Evolutionary conservation across 768 basidiomycete species (phyloP).

Genomic region (Trametes meyenii): DNA sequence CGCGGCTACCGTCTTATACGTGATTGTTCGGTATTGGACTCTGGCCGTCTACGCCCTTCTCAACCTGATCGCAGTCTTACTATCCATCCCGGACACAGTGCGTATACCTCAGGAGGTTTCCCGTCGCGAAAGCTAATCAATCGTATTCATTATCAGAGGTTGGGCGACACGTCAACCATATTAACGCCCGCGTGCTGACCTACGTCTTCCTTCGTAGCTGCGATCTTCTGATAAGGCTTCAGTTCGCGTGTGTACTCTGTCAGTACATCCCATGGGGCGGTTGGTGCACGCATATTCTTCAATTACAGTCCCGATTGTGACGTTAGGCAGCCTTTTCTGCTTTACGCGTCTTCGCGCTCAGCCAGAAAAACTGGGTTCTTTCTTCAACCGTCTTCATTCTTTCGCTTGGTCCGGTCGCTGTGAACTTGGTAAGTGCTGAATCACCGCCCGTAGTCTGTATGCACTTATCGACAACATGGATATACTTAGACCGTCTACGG

Average conservation of each 20-base stretch:
- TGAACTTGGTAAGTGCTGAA: not conserved
- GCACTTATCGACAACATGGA: no score
- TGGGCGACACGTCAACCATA: no score
- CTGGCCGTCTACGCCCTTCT: not conserved
- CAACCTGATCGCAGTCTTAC: not conserved
- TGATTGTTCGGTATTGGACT: not conserved
- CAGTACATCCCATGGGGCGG: not conserved
- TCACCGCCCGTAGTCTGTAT: no score
- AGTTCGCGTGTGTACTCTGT: not conserved
- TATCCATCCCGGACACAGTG: not conserved
- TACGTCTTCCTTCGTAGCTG: no score
- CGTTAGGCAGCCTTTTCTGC: not conserved
- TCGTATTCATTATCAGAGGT: no score
- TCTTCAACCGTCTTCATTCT: not conserved
- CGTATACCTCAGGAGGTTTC: not conserved
- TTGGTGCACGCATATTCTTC: not conserved
- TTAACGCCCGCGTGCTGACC: no score
- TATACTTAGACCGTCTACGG: not conserved
- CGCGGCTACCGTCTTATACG: constrained; percentile 2
- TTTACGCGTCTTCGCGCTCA: not conserved
- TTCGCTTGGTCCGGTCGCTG: not conserved
- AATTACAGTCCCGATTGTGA: not conserved
- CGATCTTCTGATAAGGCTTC: no score
- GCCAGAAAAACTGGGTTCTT: not conserved
- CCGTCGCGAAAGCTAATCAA: not conserved